Evolutionary conservation across 139 green algal species (phyloP), one percentile per base, ranked within the genome.

Genomic region (Tetradesmus obliquus): DNA sequence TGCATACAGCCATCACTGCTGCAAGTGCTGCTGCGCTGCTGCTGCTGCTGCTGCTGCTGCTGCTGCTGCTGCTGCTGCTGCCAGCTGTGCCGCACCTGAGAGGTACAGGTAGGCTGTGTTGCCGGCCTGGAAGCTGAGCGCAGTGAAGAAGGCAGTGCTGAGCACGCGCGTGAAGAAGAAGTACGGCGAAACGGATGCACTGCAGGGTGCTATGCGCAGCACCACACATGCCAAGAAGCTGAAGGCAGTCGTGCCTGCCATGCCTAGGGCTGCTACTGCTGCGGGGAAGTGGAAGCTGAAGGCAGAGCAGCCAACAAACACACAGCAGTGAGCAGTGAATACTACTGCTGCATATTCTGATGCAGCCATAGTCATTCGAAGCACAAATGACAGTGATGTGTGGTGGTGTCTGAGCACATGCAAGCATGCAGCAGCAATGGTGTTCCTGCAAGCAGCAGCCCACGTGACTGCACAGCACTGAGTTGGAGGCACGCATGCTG

Each of bases 71-170:
- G 66, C 66, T 76, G 66, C 17, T 76, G 66, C 66, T 5, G 60
- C 60, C 9, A 13, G 10, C 19, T 10, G n/a, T 1, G 5, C 3
- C 84, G 13, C 58, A 89, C 84, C 84, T 79, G 84, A 81, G 2
- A 89, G 58, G n/a, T 89, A 89, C 58, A 89, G 24, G 58, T 89
- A 89, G 2, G 84, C 84, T 79, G 60, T 81, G 84, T 89, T 89
- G n/a, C 87, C 87, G 0, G 71, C 62, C 20, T 91, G 86, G 87
- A 94, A 94, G 19, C 86, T 94, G 3, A 94, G 87, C 19, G 87
- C 92, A 89, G 94, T 95, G 86, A 94, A 93, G 69, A 94, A 93
- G 24, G 91, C 93, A 55, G 92, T 94, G 53, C 91, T 89, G 71
- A 94, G 55, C 24, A 95, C 85, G 0, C 84, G 81, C 12, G 81